These are phyloP conservation scores for Hirsutella minnesotensis DNA, from an alignment of 2,329 filamentous ascomycete species.

Conservation along the genomic window DNA sequence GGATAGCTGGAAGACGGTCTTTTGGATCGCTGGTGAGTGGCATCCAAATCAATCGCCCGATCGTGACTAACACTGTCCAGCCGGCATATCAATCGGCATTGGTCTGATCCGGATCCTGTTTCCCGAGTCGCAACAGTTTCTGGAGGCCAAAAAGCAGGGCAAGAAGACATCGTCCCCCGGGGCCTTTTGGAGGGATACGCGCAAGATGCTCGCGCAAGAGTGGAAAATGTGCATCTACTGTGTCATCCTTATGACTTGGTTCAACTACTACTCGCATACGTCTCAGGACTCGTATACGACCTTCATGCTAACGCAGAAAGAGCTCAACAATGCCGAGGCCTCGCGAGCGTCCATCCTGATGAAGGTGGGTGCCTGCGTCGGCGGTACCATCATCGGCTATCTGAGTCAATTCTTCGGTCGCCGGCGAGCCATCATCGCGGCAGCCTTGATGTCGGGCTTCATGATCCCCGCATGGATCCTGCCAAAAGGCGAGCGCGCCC, in stretches of 20 bases:
- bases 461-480: conserved; percentile 63
- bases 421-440: conserved; percentile 52
- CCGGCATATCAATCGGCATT: conserved; percentile 55
- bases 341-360: conserved; percentile 70
- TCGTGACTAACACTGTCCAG: conserved; percentile 14
- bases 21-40: conserved; percentile 49
- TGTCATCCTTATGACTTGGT: conserved; percentile 67
- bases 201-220: conserved; percentile 53
- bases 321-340: conserved; percentile 49
- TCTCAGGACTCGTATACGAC: conserved; percentile 75
- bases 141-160: conserved; percentile 52
- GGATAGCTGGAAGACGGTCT: conserved; percentile 63
- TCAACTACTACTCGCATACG: conserved; percentile 66
- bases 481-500: conserved; percentile 42
- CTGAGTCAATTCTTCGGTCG: conserved; percentile 65
- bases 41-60: background rate
- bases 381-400: conserved; percentile 63
- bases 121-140: conserved; percentile 65
- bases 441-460: conserved; percentile 45
- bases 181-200: conserved; percentile 59
- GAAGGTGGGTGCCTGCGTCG: conserved; percentile 67
- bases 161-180: conserved; percentile 32
- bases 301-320: conserved; percentile 65
- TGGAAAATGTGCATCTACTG: conserved; percentile 73
- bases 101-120: conserved; percentile 56